phyloP scores from a whole-genome alignment of 495 filamentous ascomycete genomes.

The Talaromyces thailandensis region DNA sequence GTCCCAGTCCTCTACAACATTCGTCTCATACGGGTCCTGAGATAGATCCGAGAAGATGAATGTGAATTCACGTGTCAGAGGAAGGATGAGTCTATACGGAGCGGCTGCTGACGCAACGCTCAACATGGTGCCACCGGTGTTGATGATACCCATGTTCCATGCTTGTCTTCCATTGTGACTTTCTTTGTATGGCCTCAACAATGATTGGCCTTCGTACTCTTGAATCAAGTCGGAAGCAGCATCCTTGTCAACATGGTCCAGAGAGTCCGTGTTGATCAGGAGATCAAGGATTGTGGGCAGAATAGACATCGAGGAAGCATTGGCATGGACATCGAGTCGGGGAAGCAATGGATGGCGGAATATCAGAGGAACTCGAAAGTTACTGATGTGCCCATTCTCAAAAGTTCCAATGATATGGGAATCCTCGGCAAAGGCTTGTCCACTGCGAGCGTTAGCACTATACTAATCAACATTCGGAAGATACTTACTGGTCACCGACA shows the following conservation, averaged over 20 bases:
- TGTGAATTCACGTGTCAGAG: conserved; percentile 27
- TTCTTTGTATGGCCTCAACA: conserved; percentile 30
- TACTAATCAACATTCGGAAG: not conserved
- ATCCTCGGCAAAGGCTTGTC: conserved; percentile 18
- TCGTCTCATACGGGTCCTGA: conserved; percentile 25
- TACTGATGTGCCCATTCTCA: conserved; percentile 25
- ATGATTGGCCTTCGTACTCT: conserved; percentile 38
- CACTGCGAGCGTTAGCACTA: conserved; percentile 9
- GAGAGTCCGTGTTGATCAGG: conserved; percentile 23
- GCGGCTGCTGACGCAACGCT: conserved; percentile 28
- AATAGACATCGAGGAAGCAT: conserved; percentile 19
- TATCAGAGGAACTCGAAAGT: conserved; percentile 23
- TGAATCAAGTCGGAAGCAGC: conserved; percentile 28
- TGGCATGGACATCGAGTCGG: conserved; percentile 16
- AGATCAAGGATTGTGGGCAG: conserved; percentile 22
- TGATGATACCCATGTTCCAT: conserved; percentile 39
- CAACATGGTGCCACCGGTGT: conserved; percentile 33
- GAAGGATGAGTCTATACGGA: conserved; percentile 31
- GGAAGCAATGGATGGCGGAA: conserved; percentile 24
- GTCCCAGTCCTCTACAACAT: conserved; percentile 23
- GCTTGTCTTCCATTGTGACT: conserved; percentile 24
- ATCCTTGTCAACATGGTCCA: conserved; percentile 19
- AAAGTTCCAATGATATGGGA: conserved; percentile 16
- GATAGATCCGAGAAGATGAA: conserved; percentile 28
- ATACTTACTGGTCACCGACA: conserved; percentile 35